Evolutionary conservation across 169 alveolate species (phyloP).

Genomic region (Babesia gibsoni): DNA sequence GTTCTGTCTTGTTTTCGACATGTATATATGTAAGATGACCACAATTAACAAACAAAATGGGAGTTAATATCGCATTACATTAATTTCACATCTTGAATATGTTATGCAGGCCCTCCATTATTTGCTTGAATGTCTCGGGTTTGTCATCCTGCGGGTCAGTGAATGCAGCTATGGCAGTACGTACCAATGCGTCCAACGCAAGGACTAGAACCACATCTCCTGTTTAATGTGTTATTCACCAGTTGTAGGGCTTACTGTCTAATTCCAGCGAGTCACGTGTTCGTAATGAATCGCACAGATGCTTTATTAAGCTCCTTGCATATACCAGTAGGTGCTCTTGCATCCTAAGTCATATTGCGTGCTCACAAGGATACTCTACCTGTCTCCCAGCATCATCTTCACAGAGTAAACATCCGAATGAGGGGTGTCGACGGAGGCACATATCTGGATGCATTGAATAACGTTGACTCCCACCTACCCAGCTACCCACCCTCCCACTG

Average conservation of each 20-base stretch:
- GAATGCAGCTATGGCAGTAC: background rate
- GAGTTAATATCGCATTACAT: background rate
- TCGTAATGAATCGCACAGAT: conserved; percentile 42
- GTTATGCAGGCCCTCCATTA: conserved; percentile 16
- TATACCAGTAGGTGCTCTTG: conserved; percentile 49
- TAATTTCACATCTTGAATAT: conserved; percentile 6
- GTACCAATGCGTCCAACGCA: conserved; percentile 40
- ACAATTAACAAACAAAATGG: too few relatives aligned
- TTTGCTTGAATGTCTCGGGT: conserved; percentile 31
- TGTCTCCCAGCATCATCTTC: conserved; percentile 41
- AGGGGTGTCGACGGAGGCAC: conserved; percentile 53
- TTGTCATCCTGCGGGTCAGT: conserved; percentile 26
- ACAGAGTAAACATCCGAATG: conserved; percentile 49
- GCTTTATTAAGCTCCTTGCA: conserved; percentile 48
- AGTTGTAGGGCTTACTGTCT: background rate
- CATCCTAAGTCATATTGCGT: background rate
- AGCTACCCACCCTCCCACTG: conserved; percentile 40
- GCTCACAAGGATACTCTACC: conserved; percentile 2
- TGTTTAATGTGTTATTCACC: background rate
- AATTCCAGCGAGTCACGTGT: conserved; percentile 12
- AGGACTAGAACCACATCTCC: conserved; percentile 30
- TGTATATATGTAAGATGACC: too few relatives aligned
- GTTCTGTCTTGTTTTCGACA: too few relatives aligned
- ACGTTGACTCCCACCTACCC: conserved; percentile 25
- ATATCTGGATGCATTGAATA: background rate